Percentiles rank a stretch among this genome's conserved stretches.
Evolutionary conservation across 441 rosid species (phyloP).

Genomic region (Raphanus hybrid): DNA sequence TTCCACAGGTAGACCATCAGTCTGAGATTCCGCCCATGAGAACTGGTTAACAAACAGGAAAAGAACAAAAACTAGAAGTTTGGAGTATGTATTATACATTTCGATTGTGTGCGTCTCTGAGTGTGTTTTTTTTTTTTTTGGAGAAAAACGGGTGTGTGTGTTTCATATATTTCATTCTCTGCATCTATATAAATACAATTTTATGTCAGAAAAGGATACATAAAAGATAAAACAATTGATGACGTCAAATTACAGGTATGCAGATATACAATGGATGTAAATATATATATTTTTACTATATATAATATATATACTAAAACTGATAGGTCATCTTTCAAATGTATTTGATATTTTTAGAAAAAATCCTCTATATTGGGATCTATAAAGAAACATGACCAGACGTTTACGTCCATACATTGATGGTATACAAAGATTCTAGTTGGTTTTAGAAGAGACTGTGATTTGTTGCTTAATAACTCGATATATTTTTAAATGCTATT

Average conservation of each 20-base stretch:
- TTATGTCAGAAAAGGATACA: background rate
- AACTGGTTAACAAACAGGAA: background rate
- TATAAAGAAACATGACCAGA: background rate
- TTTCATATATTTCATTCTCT: background rate
- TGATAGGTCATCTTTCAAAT: background rate
- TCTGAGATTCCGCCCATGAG: background rate
- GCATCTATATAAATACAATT: background rate
- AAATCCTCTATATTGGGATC: background rate
- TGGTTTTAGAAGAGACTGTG: background rate
- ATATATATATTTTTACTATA: background rate
- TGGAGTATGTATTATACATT: background rate
- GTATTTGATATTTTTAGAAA: background rate
- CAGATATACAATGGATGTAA: background rate
- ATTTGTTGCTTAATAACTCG: conserved; percentile 1
- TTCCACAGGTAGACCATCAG: conserved; percentile 18
- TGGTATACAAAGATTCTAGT: background rate
- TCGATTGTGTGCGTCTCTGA: background rate
- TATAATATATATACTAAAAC: background rate
- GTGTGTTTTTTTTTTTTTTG: too few species aligned
- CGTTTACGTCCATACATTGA: background rate
- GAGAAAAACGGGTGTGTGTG: too few species aligned
- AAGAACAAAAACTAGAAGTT: background rate
- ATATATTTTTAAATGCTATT: background rate
- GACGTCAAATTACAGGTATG: background rate
- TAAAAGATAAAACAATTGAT: background rate